Evolutionary conservation across 305 asterid species (phyloP).

Genomic region (Fraxinus paxiana): DNA sequence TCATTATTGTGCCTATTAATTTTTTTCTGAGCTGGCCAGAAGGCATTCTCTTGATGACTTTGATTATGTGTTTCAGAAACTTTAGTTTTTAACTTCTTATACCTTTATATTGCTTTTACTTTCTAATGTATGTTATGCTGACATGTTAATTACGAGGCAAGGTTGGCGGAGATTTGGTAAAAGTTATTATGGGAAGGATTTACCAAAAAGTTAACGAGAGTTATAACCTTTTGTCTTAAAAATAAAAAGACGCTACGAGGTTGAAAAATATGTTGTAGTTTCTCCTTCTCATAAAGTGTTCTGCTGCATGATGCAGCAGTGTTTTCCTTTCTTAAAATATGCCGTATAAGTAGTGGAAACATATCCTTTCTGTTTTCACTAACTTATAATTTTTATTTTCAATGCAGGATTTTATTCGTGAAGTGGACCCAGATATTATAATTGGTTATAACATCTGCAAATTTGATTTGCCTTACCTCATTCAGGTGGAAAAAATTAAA

Average conservation of each 20-base stretch:
- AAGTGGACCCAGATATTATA: slow-evolving; percentile 94
- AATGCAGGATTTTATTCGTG: slow-evolving; percentile 79
- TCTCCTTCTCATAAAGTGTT: slow-evolving; percentile 8
- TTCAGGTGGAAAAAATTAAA: slow-evolving; percentile 52
- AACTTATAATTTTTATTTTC: not conserved
- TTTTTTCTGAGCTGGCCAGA: slow-evolving; percentile 3
- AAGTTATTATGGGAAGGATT: slow-evolving; percentile 2
- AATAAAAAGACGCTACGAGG: not conserved
- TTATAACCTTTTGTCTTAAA: not conserved
- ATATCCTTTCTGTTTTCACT: not conserved
- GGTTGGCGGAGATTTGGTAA: slow-evolving; percentile 10
- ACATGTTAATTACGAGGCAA: slow-evolving; percentile 5
- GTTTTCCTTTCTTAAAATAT: slow-evolving; percentile 9
- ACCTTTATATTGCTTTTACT: slow-evolving; percentile 3
- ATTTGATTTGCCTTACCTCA: slow-evolving; percentile 95
- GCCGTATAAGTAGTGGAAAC: not conserved
- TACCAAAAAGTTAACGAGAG: not conserved
- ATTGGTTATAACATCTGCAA: slow-evolving; percentile 99
- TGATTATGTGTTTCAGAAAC: not conserved
- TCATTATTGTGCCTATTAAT: not conserved
- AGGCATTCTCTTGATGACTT: not conserved
- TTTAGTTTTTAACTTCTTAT: slow-evolving; percentile 3
- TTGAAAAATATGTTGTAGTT: not conserved
- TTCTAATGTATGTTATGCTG: slow-evolving; percentile 2
- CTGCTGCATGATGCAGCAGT: not conserved